These are phyloP conservation scores for Chamaecrista fasciculata DNA, from an alignment of 306 rosid species.

Conservation along the genomic window DNA sequence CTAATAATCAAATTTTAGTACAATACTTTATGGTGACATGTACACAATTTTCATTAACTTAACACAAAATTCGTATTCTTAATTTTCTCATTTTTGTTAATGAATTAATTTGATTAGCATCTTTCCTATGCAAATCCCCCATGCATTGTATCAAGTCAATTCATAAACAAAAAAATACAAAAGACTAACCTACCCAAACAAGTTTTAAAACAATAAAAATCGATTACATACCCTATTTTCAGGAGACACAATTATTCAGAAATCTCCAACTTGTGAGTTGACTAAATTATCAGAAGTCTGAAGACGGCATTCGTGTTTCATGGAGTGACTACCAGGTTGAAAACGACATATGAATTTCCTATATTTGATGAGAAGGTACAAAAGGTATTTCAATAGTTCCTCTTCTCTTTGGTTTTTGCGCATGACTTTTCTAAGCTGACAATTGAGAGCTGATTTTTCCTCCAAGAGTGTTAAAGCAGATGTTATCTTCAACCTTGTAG, in stretches of 20 bases:
- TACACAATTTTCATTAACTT: no score
- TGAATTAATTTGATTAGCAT: neutral
- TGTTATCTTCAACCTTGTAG: slow-evolving; percentile 39
- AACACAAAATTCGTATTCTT: no score
- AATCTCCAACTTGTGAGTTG: slow-evolving; percentile 19
- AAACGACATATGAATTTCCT: slow-evolving; percentile 21
- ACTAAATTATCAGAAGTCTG: slow-evolving; percentile 23
- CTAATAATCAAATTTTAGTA: no score
- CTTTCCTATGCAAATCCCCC: neutral
- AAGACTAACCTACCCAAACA: neutral
- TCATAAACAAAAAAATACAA: neutral
- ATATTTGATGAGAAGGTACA: slow-evolving; percentile 47
- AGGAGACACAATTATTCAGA: neutral
- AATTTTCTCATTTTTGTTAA: no score
- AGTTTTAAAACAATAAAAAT: neutral
- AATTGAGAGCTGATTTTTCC: slow-evolving; percentile 48
- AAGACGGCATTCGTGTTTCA: slow-evolving; percentile 4
- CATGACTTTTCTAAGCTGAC: slow-evolving; percentile 25
- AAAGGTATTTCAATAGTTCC: slow-evolving; percentile 39
- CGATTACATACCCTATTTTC: neutral
- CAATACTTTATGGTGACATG: no score
- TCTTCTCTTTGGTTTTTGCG: slow-evolving; percentile 30
- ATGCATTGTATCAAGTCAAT: neutral
- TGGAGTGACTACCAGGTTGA: slow-evolving; percentile 14
- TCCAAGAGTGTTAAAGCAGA: slow-evolving; percentile 27